Evolutionary conservation across 2,329 filamentous ascomycete genomes (phyloP).

Genomic region (Alternaria triticina): DNA sequence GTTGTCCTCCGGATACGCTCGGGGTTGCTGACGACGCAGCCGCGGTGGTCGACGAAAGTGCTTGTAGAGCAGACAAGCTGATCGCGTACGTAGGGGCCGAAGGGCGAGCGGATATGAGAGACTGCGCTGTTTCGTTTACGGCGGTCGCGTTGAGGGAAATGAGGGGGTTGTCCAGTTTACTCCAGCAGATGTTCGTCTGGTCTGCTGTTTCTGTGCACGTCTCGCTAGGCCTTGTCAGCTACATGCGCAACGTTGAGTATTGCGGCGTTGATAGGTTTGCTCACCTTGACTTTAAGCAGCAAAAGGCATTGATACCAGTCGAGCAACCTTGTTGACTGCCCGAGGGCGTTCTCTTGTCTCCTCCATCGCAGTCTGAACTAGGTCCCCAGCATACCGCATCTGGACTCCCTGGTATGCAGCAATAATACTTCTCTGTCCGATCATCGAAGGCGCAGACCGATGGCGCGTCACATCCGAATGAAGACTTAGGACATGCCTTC

Average conservation of each 20-base stretch:
- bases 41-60: background rate
- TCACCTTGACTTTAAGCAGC: slow-evolving; percentile 20
- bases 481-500: slow-evolving; percentile 11
- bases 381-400: slow-evolving; percentile 25
- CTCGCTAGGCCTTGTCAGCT: slow-evolving; percentile 15
- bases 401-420: slow-evolving; percentile 18
- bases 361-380: slow-evolving; percentile 11
- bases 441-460: slow-evolving; percentile 23
- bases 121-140: slow-evolving; percentile 27
- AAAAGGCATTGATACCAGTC: slow-evolving; percentile 16
- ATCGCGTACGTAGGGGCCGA: slow-evolving; percentile 18
- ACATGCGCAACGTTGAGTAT: background rate
- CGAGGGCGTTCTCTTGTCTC: slow-evolving; percentile 4
- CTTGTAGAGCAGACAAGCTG: slow-evolving; percentile 8
- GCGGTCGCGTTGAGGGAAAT: slow-evolving; percentile 11
- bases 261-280: background rate
- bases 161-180: slow-evolving; percentile 18
- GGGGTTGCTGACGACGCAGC: background rate
- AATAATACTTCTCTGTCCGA: slow-evolving; percentile 23
- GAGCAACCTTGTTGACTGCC: slow-evolving; percentile 15
- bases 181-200: slow-evolving; percentile 38
- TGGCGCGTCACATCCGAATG: slow-evolving; percentile 17
- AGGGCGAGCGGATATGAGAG: slow-evolving; percentile 20
- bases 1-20: background rate
- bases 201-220: slow-evolving; percentile 9